Evolutionary conservation across 1,284 basidiomycete genomes (phyloP).

Genomic region (Somion occarium): DNA sequence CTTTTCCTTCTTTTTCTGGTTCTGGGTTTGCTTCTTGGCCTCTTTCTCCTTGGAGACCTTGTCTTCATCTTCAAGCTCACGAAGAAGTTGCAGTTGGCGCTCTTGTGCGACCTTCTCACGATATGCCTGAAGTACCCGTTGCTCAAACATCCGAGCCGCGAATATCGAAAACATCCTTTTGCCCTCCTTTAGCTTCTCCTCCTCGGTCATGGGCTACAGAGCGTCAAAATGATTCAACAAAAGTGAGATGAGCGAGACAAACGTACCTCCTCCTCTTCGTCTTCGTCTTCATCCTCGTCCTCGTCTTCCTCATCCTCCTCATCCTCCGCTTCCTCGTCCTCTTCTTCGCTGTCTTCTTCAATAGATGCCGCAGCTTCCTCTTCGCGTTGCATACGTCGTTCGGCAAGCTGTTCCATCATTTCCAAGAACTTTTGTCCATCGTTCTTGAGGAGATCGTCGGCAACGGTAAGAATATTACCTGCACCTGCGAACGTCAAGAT

Average conservation of each 20-base stretch:
- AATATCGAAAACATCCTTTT: constrained; percentile 99
- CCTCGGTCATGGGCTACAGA: constrained; percentile 67
- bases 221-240: constrained; percentile 8
- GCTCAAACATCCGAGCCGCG: constrained; percentile 99
- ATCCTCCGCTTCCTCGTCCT: constrained; percentile 33
- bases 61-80: constrained; percentile 56
- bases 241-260: constrained; percentile 9
- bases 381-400: constrained; percentile 89
- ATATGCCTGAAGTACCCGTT: constrained; percentile 77
- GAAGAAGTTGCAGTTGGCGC: constrained; percentile 44
- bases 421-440: constrained; percentile 98
- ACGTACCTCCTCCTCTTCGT: constrained; percentile 31
- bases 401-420: constrained; percentile 99
- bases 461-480: constrained; percentile 96
- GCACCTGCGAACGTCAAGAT: constrained; percentile 31
- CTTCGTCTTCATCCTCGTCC: constrained; percentile 33
- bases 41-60: constrained; percentile 66
- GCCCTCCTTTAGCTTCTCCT: constrained; percentile 97
- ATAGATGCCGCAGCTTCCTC: constrained; percentile 83
- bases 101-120: constrained; percentile 41
- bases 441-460: constrained; percentile 97
- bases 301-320: constrained; percentile 33
- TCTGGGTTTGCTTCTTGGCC: constrained; percentile 92
- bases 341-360: constrained; percentile 40
- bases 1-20: constrained; percentile 99